A percentile compares a stretch with the other conserved stretches of the same genome.
Conservation (phyloP, 805 yeast genomes). For the Starmerella sirachaensis region DNA sequence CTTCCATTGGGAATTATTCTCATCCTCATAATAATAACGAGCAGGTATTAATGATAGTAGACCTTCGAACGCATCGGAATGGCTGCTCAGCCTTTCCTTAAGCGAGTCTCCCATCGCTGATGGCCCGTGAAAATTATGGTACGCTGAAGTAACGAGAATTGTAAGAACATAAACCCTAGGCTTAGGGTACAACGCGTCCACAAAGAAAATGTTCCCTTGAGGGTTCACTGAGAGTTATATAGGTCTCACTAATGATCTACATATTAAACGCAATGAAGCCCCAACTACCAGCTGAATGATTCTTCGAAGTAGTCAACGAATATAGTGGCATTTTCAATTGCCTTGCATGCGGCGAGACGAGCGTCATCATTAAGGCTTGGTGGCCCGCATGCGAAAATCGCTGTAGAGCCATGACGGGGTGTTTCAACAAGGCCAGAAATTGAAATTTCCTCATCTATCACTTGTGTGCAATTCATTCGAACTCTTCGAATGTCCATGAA, state of each 20-base stretch:
- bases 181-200: background rate
- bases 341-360: slow-evolving; percentile 13
- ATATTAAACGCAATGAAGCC: too few species aligned
- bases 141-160: background rate
- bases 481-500: background rate
- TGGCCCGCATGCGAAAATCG: slow-evolving; percentile 21
- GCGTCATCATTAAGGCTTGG: slow-evolving; percentile 14
- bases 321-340: slow-evolving; percentile 8
- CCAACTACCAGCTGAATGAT: slow-evolving; percentile 14
- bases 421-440: background rate
- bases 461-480: background rate
- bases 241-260: too few species aligned
- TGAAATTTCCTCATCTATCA: background rate
- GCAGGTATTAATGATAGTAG: slow-evolving; percentile 85
- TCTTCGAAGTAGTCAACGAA: slow-evolving; percentile 18
- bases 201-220: background rate
- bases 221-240: background rate
- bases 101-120: slow-evolving; percentile 23
- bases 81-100: slow-evolving; percentile 28
- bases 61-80: slow-evolving; percentile 59
- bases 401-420: too few species aligned
- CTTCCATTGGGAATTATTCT: slow-evolving; percentile 82
- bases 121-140: background rate
- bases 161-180: background rate
- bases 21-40: slow-evolving; percentile 84